Evolutionary conservation across 305 asterid genomes (phyloP), one percentile per base, ranked within the genome.

Genomic region (Rubia tinctorum): DNA sequence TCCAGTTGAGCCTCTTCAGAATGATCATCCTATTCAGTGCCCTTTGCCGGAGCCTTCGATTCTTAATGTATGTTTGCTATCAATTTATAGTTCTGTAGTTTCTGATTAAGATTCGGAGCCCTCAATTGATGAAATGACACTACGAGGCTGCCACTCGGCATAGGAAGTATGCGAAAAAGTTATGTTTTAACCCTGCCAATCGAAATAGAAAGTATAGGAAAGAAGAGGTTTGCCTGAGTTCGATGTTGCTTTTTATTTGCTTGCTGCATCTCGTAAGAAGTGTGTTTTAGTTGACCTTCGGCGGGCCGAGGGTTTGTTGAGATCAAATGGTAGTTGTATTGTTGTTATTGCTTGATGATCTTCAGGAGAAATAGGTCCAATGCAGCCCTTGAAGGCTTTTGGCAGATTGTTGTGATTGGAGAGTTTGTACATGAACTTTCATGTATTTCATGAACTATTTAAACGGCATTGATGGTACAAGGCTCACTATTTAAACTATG

Each of bases 31-130:
- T 27, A 76, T 94, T 78, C 96, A 82, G 14, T 94, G 99, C 77
- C 99, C 97, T 7, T 60, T 91, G 77, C 96, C 97, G 13, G 99
- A 94, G 82, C 97, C 97, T 63, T 91, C 96, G 20, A 86, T 90
- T 74, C 91, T 94, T 20, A 90, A 90, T 80, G 97, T 93, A 81
- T 85, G 94, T 79, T 71, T 73, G 27, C 59, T 58, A 5, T 8
- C 66, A 11, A 43, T 63, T 51, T 66, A 9, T 47, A 61, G 27
- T 71, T 39, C 27, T 59, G 6, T 20, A 14, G 11, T 20, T n/a
- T 72, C 0, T 2, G 45, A 12, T 47, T 72, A 44, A 59, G 43
- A 42, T 59, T 71, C 49, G 44, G 44, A 8, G 42, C 5, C 15
- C 25, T 53, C 18, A 18, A 53, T 6, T 51, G 15, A 22, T 15